These are phyloP conservation scores for Rhazya stricta DNA, from an alignment of 257 asterid genomes.

Conservation along the genomic window DNA sequence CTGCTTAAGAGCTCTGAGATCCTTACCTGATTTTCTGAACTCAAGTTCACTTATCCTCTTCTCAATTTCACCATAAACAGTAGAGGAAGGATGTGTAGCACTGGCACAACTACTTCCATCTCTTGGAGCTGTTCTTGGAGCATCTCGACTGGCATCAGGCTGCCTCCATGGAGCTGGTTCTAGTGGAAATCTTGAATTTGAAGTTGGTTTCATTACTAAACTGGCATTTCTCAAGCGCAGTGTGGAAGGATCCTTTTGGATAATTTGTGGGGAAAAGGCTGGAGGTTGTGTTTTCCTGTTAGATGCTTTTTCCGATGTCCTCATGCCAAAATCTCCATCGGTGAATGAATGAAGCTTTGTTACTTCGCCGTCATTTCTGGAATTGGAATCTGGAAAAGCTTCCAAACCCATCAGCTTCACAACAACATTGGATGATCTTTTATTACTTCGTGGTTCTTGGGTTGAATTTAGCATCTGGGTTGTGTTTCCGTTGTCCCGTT, in stretches of 20 bases:
- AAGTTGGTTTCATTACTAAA: constrained; percentile 30
- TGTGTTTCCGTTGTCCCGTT: constrained; percentile 30
- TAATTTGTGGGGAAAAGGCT: constrained; percentile 29
- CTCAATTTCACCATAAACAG: constrained; percentile 83
- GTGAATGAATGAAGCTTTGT: constrained; percentile 24
- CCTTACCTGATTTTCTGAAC: constrained; percentile 75
- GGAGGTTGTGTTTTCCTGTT: constrained; percentile 36
- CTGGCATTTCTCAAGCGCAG: constrained; percentile 27
- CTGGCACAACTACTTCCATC: constrained; percentile 32
- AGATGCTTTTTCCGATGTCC: constrained; percentile 21
- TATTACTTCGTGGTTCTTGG: constrained; percentile 49
- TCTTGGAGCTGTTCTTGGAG: constrained; percentile 37
- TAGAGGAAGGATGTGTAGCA: constrained; percentile 35
- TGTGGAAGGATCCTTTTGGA: constrained; percentile 38
- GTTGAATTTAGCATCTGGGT: constrained; percentile 17
- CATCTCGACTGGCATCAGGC: constrained; percentile 35
- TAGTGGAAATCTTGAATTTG: constrained; percentile 55
- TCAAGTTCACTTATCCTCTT: constrained; percentile 75
- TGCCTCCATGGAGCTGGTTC: constrained; percentile 90
- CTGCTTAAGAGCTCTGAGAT: constrained; percentile 89
- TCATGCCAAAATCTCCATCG: constrained; percentile 30
- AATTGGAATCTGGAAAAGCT: constrained; percentile 41
- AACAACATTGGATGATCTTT: constrained; percentile 56
- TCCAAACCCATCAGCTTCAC: constrained; percentile 97
- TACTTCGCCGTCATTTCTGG: constrained; percentile 32